Conservation (phyloP, 2,329 filamentous ascomycete species). For the Hymenotorrendiella dingleyae region DNA sequence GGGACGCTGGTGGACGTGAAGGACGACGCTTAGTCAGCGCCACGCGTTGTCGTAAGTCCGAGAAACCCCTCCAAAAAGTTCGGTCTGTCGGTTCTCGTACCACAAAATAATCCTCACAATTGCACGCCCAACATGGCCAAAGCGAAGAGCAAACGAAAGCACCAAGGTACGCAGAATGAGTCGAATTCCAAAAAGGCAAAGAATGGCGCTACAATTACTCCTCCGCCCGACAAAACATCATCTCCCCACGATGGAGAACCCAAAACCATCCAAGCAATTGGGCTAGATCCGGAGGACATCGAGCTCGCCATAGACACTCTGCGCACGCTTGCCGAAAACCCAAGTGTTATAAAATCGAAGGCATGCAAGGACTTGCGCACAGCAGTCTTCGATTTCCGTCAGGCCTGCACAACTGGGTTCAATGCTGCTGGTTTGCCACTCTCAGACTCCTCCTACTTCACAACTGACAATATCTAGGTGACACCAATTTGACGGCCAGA, state of each 20-base stretch:
- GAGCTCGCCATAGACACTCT: constrained; percentile 63
- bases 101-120: too few relatives aligned
- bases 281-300: constrained; percentile 61
- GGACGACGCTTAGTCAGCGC: too few relatives aligned
- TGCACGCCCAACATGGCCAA: constrained; percentile 35
- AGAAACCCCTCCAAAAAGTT: too few relatives aligned
- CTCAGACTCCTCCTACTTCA: constrained; percentile 10
- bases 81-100: too few relatives aligned
- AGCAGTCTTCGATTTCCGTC: constrained; percentile 63
- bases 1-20: too few relatives aligned
- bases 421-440: constrained; percentile 44
- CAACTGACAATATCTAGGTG: constrained; percentile 33
- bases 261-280: constrained; percentile 46
- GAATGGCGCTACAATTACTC: constrained; percentile 27
- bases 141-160: constrained; percentile 41
- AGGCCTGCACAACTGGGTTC: constrained; percentile 61
- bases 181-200: constrained; percentile 36
- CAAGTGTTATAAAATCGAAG: constrained; percentile 60
- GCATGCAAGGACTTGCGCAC: constrained; percentile 59
- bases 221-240: constrained; percentile 30
- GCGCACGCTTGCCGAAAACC: constrained; percentile 50
- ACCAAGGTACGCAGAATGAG: constrained; percentile 35
- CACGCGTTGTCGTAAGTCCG: too few relatives aligned
- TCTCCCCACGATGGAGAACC: constrained; percentile 33
- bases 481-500: constrained; percentile 58